Evolutionary conservation across 768 basidiomycete genomes (phyloP).

Genomic region (Trametes maxima): DNA sequence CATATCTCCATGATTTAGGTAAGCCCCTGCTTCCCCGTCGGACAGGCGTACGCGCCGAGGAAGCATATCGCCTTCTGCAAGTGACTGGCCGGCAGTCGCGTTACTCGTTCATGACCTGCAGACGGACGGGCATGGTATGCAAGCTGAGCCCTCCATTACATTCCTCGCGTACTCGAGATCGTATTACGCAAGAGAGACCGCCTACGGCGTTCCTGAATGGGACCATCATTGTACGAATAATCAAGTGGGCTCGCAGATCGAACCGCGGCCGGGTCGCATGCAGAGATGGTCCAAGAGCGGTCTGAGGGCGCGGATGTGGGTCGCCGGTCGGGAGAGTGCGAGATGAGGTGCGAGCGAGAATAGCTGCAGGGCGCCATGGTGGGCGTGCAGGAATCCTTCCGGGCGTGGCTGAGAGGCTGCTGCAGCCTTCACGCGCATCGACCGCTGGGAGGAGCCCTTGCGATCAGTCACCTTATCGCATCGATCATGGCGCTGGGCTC

Average conservation of each 20-base stretch:
- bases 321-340: constrained; percentile 18
- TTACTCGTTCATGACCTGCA: constrained; percentile 11
- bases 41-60: constrained; percentile 16
- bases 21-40: constrained; percentile 27
- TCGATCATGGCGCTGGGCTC: constrained; percentile 24
- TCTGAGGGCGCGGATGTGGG: background rate
- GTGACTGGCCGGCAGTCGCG: constrained; percentile 6
- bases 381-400: too few species aligned
- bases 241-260: constrained; percentile 15
- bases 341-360: constrained; percentile 16
- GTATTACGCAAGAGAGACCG: constrained; percentile 8
- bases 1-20: constrained; percentile 32
- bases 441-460: constrained; percentile 21
- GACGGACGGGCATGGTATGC: constrained; percentile 1
- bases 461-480: constrained; percentile 30
- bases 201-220: constrained; percentile 13
- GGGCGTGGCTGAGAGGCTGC: too few species aligned
- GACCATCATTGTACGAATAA: constrained; percentile 16
- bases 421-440: constrained; percentile 24
- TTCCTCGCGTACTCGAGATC: constrained; percentile 6
- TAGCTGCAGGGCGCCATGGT: constrained; percentile 18
- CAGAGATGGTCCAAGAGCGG: background rate
- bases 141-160: constrained; percentile 10
- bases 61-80: constrained; percentile 12
- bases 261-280: constrained; percentile 15